Percentiles rank a stretch among this genome's conserved stretches.
Conservation (phyloP, 208 protist species). For the Endotrypanum monterogeii region DNA sequence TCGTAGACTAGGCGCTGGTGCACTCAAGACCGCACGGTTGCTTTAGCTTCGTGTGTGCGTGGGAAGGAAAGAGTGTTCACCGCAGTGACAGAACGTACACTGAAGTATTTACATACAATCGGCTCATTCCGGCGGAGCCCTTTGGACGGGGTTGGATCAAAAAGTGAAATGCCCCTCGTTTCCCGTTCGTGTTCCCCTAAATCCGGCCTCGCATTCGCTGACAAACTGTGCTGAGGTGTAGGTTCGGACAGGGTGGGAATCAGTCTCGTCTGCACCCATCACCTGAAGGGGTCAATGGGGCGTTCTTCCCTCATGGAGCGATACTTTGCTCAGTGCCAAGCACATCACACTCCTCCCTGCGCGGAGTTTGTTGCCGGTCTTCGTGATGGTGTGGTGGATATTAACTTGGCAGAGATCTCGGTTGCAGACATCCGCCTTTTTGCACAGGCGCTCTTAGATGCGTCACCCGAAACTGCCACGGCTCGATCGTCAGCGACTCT, state of each 20-base stretch:
- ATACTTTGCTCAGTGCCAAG: constrained; percentile 61
- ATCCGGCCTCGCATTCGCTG: background rate
- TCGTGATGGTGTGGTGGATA: constrained; percentile 36
- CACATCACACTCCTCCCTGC: constrained; percentile 42
- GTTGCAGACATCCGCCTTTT: constrained; percentile 42
- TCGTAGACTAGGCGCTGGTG: background rate
- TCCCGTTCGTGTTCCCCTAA: background rate
- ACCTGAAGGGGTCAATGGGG: constrained; percentile 34
- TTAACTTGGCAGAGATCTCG: constrained; percentile 50
- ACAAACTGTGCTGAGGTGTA: background rate
- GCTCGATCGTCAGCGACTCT: background rate
- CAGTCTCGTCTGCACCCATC: background rate
- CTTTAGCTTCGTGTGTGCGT: background rate
- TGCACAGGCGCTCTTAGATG: constrained; percentile 29
- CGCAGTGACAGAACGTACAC: no score
- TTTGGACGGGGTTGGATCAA: background rate
- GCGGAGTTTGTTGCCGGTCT: constrained; percentile 44
- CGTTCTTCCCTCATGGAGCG: constrained; percentile 33
- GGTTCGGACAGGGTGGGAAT: background rate
- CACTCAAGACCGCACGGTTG: background rate
- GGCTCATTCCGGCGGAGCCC: background rate
- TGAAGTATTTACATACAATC: background rate
- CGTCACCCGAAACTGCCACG: background rate
- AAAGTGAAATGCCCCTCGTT: background rate
- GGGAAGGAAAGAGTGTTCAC: no score